Conservation (phyloP, 1,284 basidiomycete species). For the Rhodotorula mucilaginosa region DNA sequence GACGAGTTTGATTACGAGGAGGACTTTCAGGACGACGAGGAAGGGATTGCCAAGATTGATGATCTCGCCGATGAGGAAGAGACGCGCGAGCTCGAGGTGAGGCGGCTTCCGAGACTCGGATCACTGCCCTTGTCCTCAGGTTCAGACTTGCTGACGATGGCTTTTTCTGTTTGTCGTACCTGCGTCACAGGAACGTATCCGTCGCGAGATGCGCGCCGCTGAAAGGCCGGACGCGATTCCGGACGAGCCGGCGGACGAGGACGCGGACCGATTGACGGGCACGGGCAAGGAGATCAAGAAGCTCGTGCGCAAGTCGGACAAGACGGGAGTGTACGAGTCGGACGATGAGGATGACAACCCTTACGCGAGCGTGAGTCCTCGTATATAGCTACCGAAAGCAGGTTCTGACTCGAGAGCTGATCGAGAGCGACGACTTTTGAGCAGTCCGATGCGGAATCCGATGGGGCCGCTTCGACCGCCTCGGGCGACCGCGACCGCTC, state of each 20-base stretch:
- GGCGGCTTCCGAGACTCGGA: background rate
- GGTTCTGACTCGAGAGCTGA: no score
- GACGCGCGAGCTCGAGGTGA: conserved; percentile 76
- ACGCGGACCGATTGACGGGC: conserved; percentile 59
- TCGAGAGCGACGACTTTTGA: background rate
- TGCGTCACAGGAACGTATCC: conserved; percentile 67
- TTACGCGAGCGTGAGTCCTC: conserved; percentile 20
- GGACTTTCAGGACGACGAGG: conserved; percentile 82
- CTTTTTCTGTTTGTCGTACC: background rate
- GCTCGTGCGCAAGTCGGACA: conserved; percentile 63
- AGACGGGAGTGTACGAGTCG: conserved; percentile 52
- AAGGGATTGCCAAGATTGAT: conserved; percentile 58
- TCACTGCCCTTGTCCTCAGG: background rate
- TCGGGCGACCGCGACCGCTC: background rate
- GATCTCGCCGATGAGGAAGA: conserved; percentile 76
- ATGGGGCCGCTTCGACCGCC: conserved; percentile 18
- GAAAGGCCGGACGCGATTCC: conserved; percentile 68
- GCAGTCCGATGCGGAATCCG: conserved; percentile 6
- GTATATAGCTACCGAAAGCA: conserved; percentile 4
- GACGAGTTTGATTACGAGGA: conserved; percentile 81
- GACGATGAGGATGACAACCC: conserved; percentile 77
- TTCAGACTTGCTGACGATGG: background rate
- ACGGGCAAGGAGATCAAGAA: conserved; percentile 74
- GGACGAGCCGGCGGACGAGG: conserved; percentile 68
- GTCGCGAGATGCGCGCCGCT: conserved; percentile 72